Base-by-base conservation (phyloP, 495 filamentous ascomycete species). In the Penicillium canescens region DNA sequence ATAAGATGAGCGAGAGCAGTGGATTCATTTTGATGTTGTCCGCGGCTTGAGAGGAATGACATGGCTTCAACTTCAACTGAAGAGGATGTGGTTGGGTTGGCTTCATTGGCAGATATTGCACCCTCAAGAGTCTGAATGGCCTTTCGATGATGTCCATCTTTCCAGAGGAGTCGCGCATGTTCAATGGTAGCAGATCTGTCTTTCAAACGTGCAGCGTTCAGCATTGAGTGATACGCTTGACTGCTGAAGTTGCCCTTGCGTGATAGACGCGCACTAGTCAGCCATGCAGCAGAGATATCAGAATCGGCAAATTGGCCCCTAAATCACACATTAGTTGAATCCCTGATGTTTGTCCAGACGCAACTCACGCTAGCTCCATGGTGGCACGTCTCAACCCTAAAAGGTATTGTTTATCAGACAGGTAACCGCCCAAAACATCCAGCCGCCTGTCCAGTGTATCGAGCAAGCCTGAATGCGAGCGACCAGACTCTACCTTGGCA, bases 91-190 rank as follows among this genome's bases (percentile, higher is more conserved):
- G 76, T 58, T 18, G 75, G 70, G 51, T 73, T 70, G 56, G 91
- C 91, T 21, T 87, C 81, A 59, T 90, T 89, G 24, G 78, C 83
- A 48, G 80, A 77, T 60, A 98, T 96, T 31, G 92, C 92, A 28
- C 89, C 84, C 65, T 94, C 84, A 14, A 98, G 75, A 9, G 82
- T 87, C 58, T 96, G 91, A 55, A 99, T 98, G 13, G 95, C 95
- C 72, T 96, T 96, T 42, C 92, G 84, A 63, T 96, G 91, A 63
- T 96, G 85, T 6, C 91, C 91, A 67, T 96, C 91, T 60, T 89
- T 91, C 90, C 94, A 98, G n/a, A 98, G 74, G 38, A 98, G 81
- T 46, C 88, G 81, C 6, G 94, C 89, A 68, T 99, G 91, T 65
- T 99, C 95, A 55, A 97, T 90, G 33, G 86, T 90, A 35, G 94